Base-by-base conservation (phyloP, 179 eudicot genomes). In the Spergularia azorica region DNA sequence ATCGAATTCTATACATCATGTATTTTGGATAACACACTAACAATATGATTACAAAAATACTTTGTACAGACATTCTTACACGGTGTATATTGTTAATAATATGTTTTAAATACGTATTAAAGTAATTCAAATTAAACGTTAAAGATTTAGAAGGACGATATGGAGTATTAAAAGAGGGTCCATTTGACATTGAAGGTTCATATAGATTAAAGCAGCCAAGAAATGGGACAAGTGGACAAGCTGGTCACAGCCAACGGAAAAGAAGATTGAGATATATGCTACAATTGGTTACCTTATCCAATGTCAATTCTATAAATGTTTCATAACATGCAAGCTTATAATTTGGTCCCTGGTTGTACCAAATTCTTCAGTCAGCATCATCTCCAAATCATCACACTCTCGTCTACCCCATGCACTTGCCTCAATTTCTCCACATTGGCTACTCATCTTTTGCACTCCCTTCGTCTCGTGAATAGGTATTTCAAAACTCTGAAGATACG, bases 291-390 rank as follows among this genome's bases (percentile, higher is more conserved):
- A 73, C 59, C 68, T 75, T 74, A 79, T 74, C 82, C 75, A 75
- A 76, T 64, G 43, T 65, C 69, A 41, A 60, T n/a, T 60, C 36
- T 20, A 18, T 3, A 2, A 32, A 21, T 60, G 64, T 60, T 60
- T 18, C 13, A 60, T 21, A 60, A 18, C 61, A 74, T 74, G 76
- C 77, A 15, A 3, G 39, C 54, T 43, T 74, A 74, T 20, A 14
- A 56, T 61, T 63, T 71, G 71, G 56, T 70, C 36, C 50, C 38
- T 79, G 77, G 78, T 58, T 50, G 74, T 17, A 5, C 38, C 76
- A 61, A 75, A 55, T 43, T 75, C 59, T 63, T 61, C 43, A n/a
- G 72, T 75, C 79, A 75, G n/a, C 65, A 75, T 79, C 82, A 59
- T 67, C 67, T 48, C 51, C 68, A 76, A 4, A 36, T 36, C 78